Conservation (phyloP, 371 early-diverging fungal species). For the Sporodiniella umbellata region DNA sequence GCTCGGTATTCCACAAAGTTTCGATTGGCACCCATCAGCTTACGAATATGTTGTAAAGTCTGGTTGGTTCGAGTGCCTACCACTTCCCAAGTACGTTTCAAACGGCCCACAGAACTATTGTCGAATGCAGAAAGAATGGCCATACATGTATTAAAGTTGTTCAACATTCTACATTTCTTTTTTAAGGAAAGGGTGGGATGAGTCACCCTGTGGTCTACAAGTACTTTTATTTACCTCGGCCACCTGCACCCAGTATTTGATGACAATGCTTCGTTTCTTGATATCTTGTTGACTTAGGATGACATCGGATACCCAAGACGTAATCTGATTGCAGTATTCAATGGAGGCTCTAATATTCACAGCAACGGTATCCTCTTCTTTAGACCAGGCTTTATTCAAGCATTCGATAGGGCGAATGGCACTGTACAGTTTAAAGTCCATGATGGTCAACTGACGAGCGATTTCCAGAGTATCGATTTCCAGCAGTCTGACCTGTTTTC, state of each 20-base stretch:
- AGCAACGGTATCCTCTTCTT: conserved; percentile 47
- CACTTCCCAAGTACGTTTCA: conserved; percentile 82
- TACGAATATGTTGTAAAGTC: conserved; percentile 44
- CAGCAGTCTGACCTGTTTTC: conserved; percentile 65
- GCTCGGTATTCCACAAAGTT: conserved; percentile 89
- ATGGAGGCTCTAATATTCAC: conserved; percentile 74
- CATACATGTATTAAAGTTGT: conserved; percentile 93
- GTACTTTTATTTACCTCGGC: conserved; percentile 41
- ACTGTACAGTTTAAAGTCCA: conserved; percentile 79
- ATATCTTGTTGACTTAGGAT: conserved; percentile 78
- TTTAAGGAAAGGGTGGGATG: too few species aligned
- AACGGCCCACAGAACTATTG: conserved; percentile 83
- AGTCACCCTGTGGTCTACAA: too few species aligned
- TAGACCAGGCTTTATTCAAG: conserved; percentile 87
- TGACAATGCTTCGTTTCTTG: conserved; percentile 68
- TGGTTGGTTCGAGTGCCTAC: conserved; percentile 48
- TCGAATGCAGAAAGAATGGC: conserved; percentile 88
- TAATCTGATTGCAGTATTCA: conserved; percentile 67
- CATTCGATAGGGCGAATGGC: conserved; percentile 84
- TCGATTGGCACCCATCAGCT: conserved; percentile 75
- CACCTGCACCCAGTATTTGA: conserved; percentile 84
- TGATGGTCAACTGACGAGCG: conserved; percentile 91
- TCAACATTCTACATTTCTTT: conserved; percentile 58
- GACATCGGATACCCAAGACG: conserved; percentile 84
- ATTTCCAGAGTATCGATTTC: conserved; percentile 91